These are phyloP conservation scores for Ceratonia siliqua DNA, from an alignment of 306 rosid species.

Conservation along the genomic window DNA sequence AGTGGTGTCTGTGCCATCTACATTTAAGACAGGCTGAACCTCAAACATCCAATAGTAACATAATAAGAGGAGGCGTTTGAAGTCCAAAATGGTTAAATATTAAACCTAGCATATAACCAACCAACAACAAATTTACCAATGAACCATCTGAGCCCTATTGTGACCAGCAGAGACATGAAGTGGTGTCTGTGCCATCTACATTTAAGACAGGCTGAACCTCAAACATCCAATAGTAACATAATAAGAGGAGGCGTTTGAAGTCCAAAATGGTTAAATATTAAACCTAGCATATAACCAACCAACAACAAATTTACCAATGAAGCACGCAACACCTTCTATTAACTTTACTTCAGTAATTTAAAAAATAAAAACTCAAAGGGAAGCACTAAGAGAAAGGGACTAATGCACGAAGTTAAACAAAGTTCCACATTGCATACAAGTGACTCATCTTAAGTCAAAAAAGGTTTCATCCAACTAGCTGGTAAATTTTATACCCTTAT, in stretches of 20 bases:
- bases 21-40: conserved; percentile 28
- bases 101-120: background rate
- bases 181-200: conserved; percentile 93
- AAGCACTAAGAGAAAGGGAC: conserved; percentile 6
- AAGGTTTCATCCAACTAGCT: no score
- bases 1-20: conserved; percentile 97
- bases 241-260: background rate
- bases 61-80: background rate
- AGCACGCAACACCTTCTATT: background rate
- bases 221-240: background rate
- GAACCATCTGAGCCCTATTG: conserved; percentile 67
- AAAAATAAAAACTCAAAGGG: background rate
- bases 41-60: conserved; percentile 2
- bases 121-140: conserved; percentile 27
- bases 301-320: conserved; percentile 14
- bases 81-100: conserved; percentile 10
- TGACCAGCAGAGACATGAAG: conserved; percentile 86
- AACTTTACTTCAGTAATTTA: background rate
- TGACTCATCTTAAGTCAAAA: background rate
- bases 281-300: background rate
- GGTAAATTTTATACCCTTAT: background rate
- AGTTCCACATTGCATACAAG: background rate
- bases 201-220: conserved; percentile 22
- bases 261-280: conserved; percentile 2
- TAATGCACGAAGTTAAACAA: background rate